Evolutionary conservation across 176 grass and related monocot species (phyloP).

Genomic region (Ensete ventricosum): DNA sequence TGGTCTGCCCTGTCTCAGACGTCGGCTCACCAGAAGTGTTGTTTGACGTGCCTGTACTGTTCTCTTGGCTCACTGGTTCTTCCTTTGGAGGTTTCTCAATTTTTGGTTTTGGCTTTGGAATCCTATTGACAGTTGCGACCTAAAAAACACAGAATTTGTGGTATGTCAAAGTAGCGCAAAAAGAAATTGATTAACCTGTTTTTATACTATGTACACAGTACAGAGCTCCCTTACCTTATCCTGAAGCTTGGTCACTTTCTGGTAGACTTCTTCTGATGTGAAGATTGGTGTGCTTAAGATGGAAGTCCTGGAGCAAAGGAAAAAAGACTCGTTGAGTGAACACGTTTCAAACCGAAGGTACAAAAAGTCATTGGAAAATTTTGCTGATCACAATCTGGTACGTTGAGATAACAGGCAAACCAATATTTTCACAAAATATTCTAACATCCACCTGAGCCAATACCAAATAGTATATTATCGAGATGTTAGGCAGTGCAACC

Average conservation of each 20-base stretch:
- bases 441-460: no score
- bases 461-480: no score
- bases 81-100: conserved; percentile 71
- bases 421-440: no score
- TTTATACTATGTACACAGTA: background rate
- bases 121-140: conserved; percentile 82
- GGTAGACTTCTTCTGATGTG: conserved; percentile 65
- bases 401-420: no score
- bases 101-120: conserved; percentile 96
- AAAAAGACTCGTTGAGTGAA: background rate
- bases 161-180: background rate
- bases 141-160: conserved; percentile 9
- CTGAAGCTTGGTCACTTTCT: conserved; percentile 67
- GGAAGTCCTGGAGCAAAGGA: conserved; percentile 44
- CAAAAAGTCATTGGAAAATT: no score
- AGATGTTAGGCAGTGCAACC: no score
- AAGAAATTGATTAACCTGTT: background rate
- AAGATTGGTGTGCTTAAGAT: conserved; percentile 43
- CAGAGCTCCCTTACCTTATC: conserved; percentile 48
- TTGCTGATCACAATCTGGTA: no score
- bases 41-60: conserved; percentile 24
- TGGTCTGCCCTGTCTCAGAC: conserved; percentile 26
- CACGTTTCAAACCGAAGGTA: background rate
- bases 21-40: conserved; percentile 29
- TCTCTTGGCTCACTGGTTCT: conserved; percentile 44